These are phyloP conservation scores for Metschnikowia matae DNA, from an alignment of 805 yeast species.

Conservation along the genomic window DNA sequence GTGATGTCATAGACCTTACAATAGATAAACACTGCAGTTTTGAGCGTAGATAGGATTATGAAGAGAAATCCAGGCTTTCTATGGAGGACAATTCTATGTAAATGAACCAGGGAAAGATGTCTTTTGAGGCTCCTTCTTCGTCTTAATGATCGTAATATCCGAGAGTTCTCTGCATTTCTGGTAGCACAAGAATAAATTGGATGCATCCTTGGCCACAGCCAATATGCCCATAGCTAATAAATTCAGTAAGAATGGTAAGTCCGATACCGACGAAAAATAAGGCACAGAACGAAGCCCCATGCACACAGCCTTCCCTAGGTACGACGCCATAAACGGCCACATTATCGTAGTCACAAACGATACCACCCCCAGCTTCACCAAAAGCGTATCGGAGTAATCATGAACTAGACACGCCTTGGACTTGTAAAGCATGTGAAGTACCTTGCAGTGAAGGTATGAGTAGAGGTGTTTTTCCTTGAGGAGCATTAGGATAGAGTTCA, in stretches of 20 bases:
- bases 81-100: too few relatives aligned
- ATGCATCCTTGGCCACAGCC: slow-evolving; percentile 32
- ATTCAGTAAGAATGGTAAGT: slow-evolving; percentile 27
- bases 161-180: slow-evolving; percentile 29
- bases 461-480: slow-evolving; percentile 5
- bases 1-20: not conserved
- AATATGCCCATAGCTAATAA: slow-evolving; percentile 30
- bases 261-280: slow-evolving; percentile 12
- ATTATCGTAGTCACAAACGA: slow-evolving; percentile 30
- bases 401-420: slow-evolving; percentile 31
- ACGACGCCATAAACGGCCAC: slow-evolving; percentile 39
- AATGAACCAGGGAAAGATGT: not conserved
- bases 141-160: slow-evolving; percentile 22
- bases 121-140: not conserved
- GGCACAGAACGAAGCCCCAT: slow-evolving; percentile 12
- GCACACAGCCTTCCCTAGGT: slow-evolving; percentile 26
- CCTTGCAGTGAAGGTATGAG: slow-evolving; percentile 8
- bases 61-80: too few relatives aligned
- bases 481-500: not conserved
- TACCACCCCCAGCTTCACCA: slow-evolving; percentile 23
- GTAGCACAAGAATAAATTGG: slow-evolving; percentile 27
- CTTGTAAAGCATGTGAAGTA: slow-evolving; percentile 19
- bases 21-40: not conserved
- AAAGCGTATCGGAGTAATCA: slow-evolving; percentile 30
- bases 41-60: too few relatives aligned